Percentiles rank a stretch among this genome's conserved stretches.
Conservation (phyloP, 1,284 basidiomycete genomes). For the Austroboletus rostrupii region DNA sequence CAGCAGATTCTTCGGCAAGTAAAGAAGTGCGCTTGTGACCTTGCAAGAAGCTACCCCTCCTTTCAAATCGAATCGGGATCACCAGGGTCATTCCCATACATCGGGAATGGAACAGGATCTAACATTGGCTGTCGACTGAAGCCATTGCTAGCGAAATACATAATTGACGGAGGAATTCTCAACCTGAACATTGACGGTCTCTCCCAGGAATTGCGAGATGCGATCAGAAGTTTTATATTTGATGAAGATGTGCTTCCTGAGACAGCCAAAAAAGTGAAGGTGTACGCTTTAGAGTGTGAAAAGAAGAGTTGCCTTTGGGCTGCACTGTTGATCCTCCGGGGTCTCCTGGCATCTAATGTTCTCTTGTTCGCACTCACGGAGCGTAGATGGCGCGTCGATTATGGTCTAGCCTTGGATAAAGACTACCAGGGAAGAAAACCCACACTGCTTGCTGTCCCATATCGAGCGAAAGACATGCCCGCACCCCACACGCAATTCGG, state of each 20-base stretch:
- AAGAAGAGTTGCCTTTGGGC: constrained; percentile 24
- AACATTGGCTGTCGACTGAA: constrained; percentile 15
- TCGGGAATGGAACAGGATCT: constrained; percentile 27
- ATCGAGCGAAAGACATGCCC: constrained; percentile 32
- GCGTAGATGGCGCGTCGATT: constrained; percentile 46
- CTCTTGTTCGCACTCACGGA: constrained; percentile 36
- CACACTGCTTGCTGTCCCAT: neutral
- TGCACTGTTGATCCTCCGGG: constrained; percentile 39
- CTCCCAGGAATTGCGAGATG: neutral
- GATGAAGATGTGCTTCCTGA: constrained; percentile 8
- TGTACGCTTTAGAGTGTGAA: constrained; percentile 6
- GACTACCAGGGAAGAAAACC: too few species aligned
- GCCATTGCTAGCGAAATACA: constrained; percentile 19
- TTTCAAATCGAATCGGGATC: constrained; percentile 3
- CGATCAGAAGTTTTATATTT: constrained; percentile 23
- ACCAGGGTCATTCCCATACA: constrained; percentile 24
- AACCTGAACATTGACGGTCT: constrained; percentile 15
- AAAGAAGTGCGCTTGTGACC: constrained; percentile 3
- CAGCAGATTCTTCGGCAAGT: constrained; percentile 37
- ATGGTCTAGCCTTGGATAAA: too few species aligned
- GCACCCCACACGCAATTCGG: constrained; percentile 14
- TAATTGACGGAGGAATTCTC: constrained; percentile 21
- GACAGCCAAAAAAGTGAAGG: constrained; percentile 15
- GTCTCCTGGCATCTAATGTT: constrained; percentile 40
- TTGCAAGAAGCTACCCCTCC: constrained; percentile 12